Evolutionary conservation across 306 rosid genomes (phyloP).

Genomic region (Malus sieversii): DNA sequence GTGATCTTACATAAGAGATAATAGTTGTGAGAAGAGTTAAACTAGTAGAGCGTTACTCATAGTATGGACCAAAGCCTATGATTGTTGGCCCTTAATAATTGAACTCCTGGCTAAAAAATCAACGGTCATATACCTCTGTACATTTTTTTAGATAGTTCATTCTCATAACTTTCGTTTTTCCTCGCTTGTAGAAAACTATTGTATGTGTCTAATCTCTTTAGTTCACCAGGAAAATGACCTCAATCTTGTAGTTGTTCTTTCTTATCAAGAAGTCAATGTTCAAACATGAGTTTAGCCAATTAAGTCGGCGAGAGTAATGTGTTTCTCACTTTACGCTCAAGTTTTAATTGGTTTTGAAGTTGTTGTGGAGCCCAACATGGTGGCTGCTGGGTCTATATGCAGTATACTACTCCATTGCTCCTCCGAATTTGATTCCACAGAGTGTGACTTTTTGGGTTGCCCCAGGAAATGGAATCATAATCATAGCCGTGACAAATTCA

Average conservation of each 20-base stretch:
- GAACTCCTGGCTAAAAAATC: too few species aligned
- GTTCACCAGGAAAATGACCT: neutral
- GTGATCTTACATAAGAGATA: neutral
- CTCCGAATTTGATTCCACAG: conserved; percentile 9
- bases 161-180: too few species aligned
- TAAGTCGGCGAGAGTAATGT: neutral
- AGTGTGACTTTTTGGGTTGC: conserved; percentile 22
- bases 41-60: rapidly evolving
- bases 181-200: too few species aligned
- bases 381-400: conserved; percentile 1
- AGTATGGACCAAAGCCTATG: too few species aligned
- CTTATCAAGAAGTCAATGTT: neutral
- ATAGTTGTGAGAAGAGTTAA: too few species aligned
- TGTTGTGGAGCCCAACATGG: conserved; percentile 25
- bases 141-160: too few species aligned
- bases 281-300: neutral
- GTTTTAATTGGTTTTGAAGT: neutral
- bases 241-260: neutral
- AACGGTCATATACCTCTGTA: too few species aligned
- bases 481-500: conserved; percentile 10
- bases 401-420: neutral
- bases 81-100: too few species aligned
- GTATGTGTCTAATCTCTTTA: too few species aligned
- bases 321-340: neutral
- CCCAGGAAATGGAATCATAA: conserved; percentile 36